Conservation (phyloP, 805 yeast species). For the Grigorovia humatica region DNA sequence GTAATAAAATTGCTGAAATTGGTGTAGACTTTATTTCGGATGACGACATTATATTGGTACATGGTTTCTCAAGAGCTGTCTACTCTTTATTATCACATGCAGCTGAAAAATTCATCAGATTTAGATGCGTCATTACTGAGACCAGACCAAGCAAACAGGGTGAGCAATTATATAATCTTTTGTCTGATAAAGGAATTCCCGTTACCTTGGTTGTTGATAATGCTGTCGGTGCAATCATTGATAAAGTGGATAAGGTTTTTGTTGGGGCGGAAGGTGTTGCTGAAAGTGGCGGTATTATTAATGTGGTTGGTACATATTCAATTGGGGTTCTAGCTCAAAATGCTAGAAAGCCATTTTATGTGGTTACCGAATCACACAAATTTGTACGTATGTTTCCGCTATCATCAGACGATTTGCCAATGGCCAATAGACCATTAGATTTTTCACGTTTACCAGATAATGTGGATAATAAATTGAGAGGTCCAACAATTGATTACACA, state of each 20-base stretch:
- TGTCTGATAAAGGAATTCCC: constrained; percentile 70
- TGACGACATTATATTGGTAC: constrained; percentile 83
- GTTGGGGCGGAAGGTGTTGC: constrained; percentile 99
- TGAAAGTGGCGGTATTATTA: constrained; percentile 96
- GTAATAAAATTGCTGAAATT: constrained; percentile 76
- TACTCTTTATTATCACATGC: constrained; percentile 66
- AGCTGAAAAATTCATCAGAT: constrained; percentile 64
- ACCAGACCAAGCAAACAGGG: constrained; percentile 81
- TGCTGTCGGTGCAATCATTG: constrained; percentile 87
- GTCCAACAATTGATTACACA: constrained; percentile 78
- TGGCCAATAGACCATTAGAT: constrained; percentile 37
- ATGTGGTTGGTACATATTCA: constrained; percentile 90
- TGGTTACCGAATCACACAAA: constrained; percentile 89
- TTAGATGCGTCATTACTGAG: constrained; percentile 86
- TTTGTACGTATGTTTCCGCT: constrained; percentile 94
- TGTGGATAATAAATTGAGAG: constrained; percentile 29
- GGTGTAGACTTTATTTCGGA: constrained; percentile 88
- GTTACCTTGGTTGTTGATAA: constrained; percentile 82
- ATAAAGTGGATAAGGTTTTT: constrained; percentile 82
- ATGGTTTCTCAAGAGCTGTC: constrained; percentile 88
- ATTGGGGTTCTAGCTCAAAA: constrained; percentile 86
- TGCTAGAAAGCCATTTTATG: constrained; percentile 88
- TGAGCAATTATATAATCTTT: constrained; percentile 52
- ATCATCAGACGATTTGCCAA: constrained; percentile 83
- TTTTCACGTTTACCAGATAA: constrained; percentile 27